Evolutionary conservation across 176 grass and related monocot genomes (phyloP).

Genomic region (Phoenix roebelenii): DNA sequence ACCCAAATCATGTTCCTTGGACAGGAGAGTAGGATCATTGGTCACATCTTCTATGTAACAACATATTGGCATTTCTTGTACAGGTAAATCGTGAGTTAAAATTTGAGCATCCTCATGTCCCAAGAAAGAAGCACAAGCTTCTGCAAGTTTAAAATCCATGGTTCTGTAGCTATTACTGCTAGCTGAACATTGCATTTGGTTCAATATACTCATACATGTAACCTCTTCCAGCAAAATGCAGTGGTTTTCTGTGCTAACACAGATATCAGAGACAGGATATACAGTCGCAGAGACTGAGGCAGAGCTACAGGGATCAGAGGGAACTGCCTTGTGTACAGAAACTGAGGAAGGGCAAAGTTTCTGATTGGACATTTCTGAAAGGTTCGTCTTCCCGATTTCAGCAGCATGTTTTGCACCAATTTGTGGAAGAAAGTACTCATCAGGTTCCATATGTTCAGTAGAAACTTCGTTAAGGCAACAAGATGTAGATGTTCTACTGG

Average conservation of each 20-base stretch:
- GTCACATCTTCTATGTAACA: background rate
- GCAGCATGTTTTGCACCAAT: constrained; percentile 11
- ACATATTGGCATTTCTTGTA: constrained; percentile 16
- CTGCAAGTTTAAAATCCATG: background rate
- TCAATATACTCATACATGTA: background rate
- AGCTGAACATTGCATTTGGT: background rate
- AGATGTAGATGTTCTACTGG: background rate
- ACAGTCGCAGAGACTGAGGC: background rate
- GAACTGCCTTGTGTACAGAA: constrained; percentile 1
- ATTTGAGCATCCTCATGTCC: constrained; percentile 6
- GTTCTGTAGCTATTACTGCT: background rate
- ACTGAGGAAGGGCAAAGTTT: constrained; percentile 5
- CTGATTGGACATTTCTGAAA: constrained; percentile 13
- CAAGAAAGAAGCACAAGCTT: constrained; percentile 1
- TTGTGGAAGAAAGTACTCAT: constrained; percentile 20
- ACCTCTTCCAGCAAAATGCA: background rate
- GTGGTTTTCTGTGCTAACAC: background rate
- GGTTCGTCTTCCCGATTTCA: constrained; percentile 1
- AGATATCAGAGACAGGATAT: background rate
- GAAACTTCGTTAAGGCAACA: constrained; percentile 20
- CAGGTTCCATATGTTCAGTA: constrained; percentile 7
- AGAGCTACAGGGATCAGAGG: background rate
- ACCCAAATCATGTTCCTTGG: too few relatives aligned
- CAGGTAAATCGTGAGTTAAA: background rate
- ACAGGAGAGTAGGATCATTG: background rate